Conservation (phyloP, 768 basidiomycete genomes). For the Phylloporus scabripes region DNA sequence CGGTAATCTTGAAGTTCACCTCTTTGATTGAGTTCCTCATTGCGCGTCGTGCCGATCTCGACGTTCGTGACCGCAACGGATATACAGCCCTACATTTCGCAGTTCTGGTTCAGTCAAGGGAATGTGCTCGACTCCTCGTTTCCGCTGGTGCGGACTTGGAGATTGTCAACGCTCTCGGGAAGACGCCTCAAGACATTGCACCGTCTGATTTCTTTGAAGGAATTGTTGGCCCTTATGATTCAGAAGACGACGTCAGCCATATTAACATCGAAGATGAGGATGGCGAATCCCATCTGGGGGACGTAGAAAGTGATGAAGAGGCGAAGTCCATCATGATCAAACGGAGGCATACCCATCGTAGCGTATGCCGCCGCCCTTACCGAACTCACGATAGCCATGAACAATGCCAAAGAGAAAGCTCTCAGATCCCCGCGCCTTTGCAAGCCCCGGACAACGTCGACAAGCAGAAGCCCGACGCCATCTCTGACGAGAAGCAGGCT, state of each 20-base stretch:
- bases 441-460: conserved; percentile 5
- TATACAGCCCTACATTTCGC: conserved; percentile 89
- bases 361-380: conserved; percentile 28
- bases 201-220: conserved; percentile 42
- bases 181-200: conserved; percentile 60
- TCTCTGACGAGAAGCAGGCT: conserved; percentile 34
- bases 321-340: conserved; percentile 28
- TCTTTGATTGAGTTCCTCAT: conserved; percentile 69
- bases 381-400: conserved; percentile 18
- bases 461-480: conserved; percentile 11
- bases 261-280: conserved; percentile 34
- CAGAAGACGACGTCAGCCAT: conserved; percentile 20
- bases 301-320: conserved; percentile 63
- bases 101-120: conserved; percentile 54
- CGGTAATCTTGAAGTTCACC: conserved; percentile 71
- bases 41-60: conserved; percentile 66
- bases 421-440: background rate
- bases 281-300: conserved; percentile 61
- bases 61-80: conserved; percentile 84
- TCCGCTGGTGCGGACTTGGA: conserved; percentile 75
- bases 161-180: conserved; percentile 67
- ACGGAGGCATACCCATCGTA: conserved; percentile 31
- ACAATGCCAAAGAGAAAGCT: conserved; percentile 1
- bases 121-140: conserved; percentile 64
- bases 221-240: conserved; percentile 17